Evolutionary conservation across 805 yeast genomes (phyloP), one percentile per base, ranked within the genome.

Genomic region (Ogataea henricii): DNA sequence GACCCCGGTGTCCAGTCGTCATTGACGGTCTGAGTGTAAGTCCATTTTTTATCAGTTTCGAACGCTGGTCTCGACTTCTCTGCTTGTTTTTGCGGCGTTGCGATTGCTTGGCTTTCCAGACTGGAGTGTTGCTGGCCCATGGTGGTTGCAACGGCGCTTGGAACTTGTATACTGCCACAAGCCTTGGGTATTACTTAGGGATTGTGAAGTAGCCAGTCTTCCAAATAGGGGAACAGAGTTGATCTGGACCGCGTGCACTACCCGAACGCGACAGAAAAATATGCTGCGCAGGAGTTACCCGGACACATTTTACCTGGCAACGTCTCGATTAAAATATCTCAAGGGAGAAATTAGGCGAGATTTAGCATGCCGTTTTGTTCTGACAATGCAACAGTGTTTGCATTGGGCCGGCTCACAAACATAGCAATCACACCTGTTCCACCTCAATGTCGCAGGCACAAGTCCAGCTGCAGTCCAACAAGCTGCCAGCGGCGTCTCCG

Each of bases 1-100:
- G 66, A 56, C 2, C 80, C 81, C 7, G 67, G 65, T 22, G 48
- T 56, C 84, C 83, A 79, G 20, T 60, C 50, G 2, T 70, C 66
- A 1, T 62, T 47, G 33, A 51, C 43, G 13, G 54, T 43, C 45
- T 56, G 48, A 5, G 56, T 47, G 40, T 35, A 45, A 4, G 8
- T 18, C 30, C 40, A 53, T 14, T 33, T 14, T 17, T 20, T 44
- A 3, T 16, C 8, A 1, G 2, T 8, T 14, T 50, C 51, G 34
- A 53, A 53, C 6, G 33, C 26, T 6, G 55, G 53, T 34, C 23
- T 34, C 14, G 13, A 12, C n/a, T 27, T 27, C 4, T 8, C 30
- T 27, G 14, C 4, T 27, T 27, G 4, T 10, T 13, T 27, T 27
- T 27, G 30, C 30, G 25, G 25, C n/a, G 25, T 22, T 22, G 8